Evolutionary conservation across 352 stramenopile species (phyloP), one percentile per base, ranked within the genome.

Genomic region (Pythium rhizo-oryzae): DNA sequence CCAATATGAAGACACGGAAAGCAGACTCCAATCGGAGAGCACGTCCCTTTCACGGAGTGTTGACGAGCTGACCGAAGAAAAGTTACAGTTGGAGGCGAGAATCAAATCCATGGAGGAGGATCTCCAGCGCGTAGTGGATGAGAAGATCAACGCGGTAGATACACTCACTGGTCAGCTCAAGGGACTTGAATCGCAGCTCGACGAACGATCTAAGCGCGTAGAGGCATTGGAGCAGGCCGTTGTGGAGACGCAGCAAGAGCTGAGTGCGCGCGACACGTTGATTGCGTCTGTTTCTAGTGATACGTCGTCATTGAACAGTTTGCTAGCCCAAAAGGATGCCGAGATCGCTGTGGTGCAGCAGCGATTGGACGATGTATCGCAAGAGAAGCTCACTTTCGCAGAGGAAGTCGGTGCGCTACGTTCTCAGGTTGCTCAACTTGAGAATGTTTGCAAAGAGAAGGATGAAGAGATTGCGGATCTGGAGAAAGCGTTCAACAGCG

Each of bases 1-100:
- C 1, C 70, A 86, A 13, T 67, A 84, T 1, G 75, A 87, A 64
- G 70, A 66, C 1, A 63, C 89, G 24, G 77, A 89, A 55, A 33
- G 46, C 24, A 70, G 70, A 0, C 62, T 85, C 13, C 68, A 71
- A 16, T 51, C 57, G 21, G 56, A 60, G 21, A 54, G 65, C 6
- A 68, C 67, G 2, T 51, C 44, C 1, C 62, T 73, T 53, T n/a
- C 44, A 19, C 16, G 23, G 8, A 52, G 25, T 1, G 35, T 71
- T 2, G 23, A 12, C 4, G 50, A 60, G 39, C 2, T 62, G 58
- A 30, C 30, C 1, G 53, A 30, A 55, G 39, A 60, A 12, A n/a
- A 61, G 37, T 39, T 25, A 7, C 39, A 53, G 18, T 47, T 49
- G 16, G 56, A 64, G 24, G 21, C 18, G 4, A n/a, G n/a, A 1